Conservation (phyloP, 2,329 filamentous ascomycete species). For the Colletotrichum falcatum region DNA sequence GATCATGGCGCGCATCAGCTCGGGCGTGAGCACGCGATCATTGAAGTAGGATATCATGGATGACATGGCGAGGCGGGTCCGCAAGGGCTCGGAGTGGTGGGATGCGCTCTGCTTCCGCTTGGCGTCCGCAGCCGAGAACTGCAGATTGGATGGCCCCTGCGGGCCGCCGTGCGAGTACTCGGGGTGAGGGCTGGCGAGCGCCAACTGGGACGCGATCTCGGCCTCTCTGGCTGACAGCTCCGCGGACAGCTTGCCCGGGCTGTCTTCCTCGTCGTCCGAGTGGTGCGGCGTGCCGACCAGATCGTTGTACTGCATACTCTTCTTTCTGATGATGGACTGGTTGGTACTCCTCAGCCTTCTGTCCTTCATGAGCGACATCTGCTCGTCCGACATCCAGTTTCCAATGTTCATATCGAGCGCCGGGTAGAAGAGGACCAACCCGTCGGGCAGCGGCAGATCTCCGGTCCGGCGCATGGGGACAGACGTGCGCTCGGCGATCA, state of each 20-base stretch:
- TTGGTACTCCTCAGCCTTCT: constrained; percentile 83
- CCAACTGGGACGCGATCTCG: constrained; percentile 41
- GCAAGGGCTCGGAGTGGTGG: constrained; percentile 70
- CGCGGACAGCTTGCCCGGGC: constrained; percentile 49
- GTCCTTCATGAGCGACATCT: constrained; percentile 94
- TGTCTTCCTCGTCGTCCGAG: constrained; percentile 78
- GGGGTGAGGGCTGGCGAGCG: constrained; percentile 55
- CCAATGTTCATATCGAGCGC: constrained; percentile 96
- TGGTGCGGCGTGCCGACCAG: constrained; percentile 85
- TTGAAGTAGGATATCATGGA: constrained; percentile 99
- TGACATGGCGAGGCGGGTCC: constrained; percentile 90
- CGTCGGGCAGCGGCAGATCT: constrained; percentile 79
- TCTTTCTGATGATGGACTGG: constrained; percentile 80
- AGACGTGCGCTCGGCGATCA: constrained; percentile 81
- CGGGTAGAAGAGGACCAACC: constrained; percentile 88
- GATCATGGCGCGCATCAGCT: constrained; percentile 99
- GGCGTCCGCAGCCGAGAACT: constrained; percentile 20
- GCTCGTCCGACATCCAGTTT: constrained; percentile 99
- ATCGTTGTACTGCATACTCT: constrained; percentile 89
- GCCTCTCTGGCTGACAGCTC: constrained; percentile 40
- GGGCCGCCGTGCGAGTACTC: constrained; percentile 65
- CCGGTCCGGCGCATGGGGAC: constrained; percentile 65
- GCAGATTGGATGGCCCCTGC: constrained; percentile 44
- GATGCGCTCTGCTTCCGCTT: constrained; percentile 52
- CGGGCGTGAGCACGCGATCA: constrained; percentile 91